These are phyloP conservation scores for Paecilomyces sp. DNA, from an alignment of 2,329 filamentous ascomycete genomes.

Conservation along the genomic window DNA sequence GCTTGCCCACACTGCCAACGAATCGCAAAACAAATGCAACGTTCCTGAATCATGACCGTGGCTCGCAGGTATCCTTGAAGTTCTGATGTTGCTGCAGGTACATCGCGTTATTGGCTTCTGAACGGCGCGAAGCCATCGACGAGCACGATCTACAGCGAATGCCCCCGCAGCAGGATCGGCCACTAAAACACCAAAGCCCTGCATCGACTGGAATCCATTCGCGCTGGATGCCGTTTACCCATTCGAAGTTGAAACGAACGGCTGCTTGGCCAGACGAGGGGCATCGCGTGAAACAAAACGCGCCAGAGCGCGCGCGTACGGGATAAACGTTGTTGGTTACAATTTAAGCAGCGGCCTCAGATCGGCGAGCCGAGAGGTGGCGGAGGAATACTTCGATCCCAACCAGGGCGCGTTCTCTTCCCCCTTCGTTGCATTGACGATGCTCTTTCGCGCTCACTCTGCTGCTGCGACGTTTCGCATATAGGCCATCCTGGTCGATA, in stretches of 20 bases:
- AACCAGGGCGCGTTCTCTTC: neutral
- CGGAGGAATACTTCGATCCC: neutral
- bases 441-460: neutral
- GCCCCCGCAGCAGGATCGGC: neutral
- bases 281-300: neutral
- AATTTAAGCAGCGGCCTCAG: neutral
- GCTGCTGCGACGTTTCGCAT: neutral
- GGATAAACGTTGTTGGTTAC: neutral
- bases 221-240: neutral
- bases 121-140: neutral
- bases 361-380: neutral
- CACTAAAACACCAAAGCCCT: neutral
- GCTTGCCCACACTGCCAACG: neutral
- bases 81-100: neutral
- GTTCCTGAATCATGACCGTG: neutral
- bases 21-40: neutral
- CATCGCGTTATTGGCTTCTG: neutral
- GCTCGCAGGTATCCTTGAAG: neutral
- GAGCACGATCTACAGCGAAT: neutral
- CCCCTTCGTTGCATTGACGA: neutral
- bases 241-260: neutral
- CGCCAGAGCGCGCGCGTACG: neutral
- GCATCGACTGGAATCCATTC: neutral
- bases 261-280: neutral
- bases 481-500: neutral